Evolutionary conservation across 352 stramenopile species (phyloP).

Genomic region (Pythium apleroticum): DNA sequence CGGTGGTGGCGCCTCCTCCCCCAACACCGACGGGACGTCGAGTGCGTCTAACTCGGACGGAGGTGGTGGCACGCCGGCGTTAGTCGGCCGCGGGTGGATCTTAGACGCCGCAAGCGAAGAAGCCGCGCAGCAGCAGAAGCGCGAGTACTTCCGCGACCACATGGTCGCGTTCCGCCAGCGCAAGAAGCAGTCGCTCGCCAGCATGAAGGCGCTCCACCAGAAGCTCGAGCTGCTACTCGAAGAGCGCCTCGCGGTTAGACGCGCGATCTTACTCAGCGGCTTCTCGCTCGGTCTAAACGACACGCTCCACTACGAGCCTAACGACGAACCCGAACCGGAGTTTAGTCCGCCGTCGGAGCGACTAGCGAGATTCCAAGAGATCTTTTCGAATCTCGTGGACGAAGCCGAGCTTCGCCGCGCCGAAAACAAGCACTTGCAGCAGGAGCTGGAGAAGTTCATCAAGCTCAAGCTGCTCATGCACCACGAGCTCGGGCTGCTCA

Average conservation of each 20-base stretch:
- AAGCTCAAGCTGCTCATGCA: slow-evolving; percentile 23
- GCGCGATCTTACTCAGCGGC: slow-evolving; percentile 17
- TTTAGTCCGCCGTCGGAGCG: slow-evolving; percentile 1
- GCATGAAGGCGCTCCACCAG: slow-evolving; percentile 9
- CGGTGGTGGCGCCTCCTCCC: neutral
- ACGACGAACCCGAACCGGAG: neutral
- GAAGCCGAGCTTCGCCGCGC: slow-evolving; percentile 14
- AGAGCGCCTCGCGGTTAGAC: slow-evolving; percentile 9
- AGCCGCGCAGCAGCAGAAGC: slow-evolving; percentile 2
- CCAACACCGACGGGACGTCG: neutral
- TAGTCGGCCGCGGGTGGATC: neutral
- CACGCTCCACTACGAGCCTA: neutral
- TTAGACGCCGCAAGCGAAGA: neutral
- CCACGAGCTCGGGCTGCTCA: slow-evolving; percentile 15
- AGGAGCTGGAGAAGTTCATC: slow-evolving; percentile 11
- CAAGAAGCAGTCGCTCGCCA: slow-evolving; percentile 20
- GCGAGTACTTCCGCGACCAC: slow-evolving; percentile 23
- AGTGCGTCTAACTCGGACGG: neutral
- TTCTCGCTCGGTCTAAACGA: slow-evolving; percentile 2
- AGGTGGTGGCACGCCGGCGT: neutral
- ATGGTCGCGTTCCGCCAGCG: slow-evolving; percentile 26
- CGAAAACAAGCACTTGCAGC: slow-evolving; percentile 9
- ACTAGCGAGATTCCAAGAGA: slow-evolving; percentile 6
- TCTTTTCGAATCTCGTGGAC: slow-evolving; percentile 17
- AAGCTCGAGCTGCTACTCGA: slow-evolving; percentile 21